phyloP scores from a whole-genome alignment of 2,329 filamentous ascomycete species.

The Botrytis byssoidea region DNA sequence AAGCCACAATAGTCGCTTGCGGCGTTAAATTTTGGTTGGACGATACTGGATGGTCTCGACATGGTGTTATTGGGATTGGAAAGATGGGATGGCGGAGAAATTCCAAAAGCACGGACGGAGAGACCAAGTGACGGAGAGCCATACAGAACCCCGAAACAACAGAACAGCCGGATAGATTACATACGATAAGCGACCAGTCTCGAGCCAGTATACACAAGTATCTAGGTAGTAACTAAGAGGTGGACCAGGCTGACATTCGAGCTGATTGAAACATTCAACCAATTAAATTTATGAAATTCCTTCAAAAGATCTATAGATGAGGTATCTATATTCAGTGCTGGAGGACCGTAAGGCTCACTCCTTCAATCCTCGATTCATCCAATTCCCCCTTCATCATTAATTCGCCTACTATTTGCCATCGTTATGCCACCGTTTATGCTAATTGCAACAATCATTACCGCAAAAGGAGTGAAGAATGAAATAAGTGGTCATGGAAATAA shows the following conservation, averaged over 20 bases:
- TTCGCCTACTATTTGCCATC: not conserved
- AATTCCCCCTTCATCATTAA: constrained; percentile 1
- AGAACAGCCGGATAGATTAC: not conserved
- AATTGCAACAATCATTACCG: not conserved
- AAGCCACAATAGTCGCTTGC: constrained; percentile 17
- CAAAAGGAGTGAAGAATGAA: not conserved
- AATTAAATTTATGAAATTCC: not conserved
- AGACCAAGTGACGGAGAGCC: not conserved
- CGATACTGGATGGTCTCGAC: not conserved
- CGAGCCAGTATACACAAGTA: not conserved
- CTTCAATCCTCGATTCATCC: constrained; percentile 9
- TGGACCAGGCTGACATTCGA: constrained; percentile 4
- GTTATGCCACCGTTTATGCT: not conserved
- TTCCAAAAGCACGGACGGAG: not conserved
- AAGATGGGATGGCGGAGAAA: constrained; percentile 4
- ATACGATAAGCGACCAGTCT: constrained; percentile 14
- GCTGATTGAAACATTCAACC: constrained; percentile 11
- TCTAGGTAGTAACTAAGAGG: no score
- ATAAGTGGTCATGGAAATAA: not conserved
- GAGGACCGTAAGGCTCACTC: constrained; percentile 14
- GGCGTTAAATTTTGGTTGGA: constrained; percentile 19
- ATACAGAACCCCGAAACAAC: not conserved
- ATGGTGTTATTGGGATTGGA: not conserved
- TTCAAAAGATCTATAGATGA: not conserved
- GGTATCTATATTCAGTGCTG: constrained; percentile 2